phyloP scores from a whole-genome alignment of 2,329 filamentous ascomycete species.

The Fusarium albosuccineum region DNA sequence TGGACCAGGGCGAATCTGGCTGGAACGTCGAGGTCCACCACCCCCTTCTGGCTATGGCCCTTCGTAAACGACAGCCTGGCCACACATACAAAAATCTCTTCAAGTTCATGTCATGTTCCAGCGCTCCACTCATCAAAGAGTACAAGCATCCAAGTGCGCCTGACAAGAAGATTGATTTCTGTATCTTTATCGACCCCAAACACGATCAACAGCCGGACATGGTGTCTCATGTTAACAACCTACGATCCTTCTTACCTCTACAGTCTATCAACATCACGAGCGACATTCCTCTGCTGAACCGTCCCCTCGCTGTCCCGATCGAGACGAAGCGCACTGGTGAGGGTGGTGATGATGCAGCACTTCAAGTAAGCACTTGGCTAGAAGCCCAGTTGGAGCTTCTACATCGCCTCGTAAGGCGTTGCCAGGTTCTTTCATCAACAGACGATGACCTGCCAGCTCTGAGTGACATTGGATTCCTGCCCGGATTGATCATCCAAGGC shows the following conservation, averaged over 20 bases:
- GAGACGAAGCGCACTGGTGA: conserved; percentile 9
- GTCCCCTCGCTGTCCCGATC: conserved; percentile 1
- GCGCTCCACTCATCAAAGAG: background rate
- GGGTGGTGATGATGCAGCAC: conserved; percentile 2
- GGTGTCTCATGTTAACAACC: background rate
- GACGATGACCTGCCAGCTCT: background rate
- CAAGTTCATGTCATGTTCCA: background rate
- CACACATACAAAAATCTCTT: background rate
- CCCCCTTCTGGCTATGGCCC: conserved; percentile 1
- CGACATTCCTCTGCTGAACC: background rate
- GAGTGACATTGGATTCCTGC: background rate
- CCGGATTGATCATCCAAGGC: conserved; percentile 4
- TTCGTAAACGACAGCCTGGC: background rate
- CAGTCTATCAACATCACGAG: conserved; percentile 5
- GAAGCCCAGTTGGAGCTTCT: background rate
- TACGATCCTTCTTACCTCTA: background rate
- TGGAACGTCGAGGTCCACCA: conserved; percentile 7
- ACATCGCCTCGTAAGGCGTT: conserved; percentile 3
- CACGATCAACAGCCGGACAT: background rate
- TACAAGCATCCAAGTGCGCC: background rate
- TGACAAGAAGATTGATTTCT: conserved; percentile 3
- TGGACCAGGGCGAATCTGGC: background rate
- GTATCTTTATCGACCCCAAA: background rate
- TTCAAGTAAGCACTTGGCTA: conserved; percentile 6
- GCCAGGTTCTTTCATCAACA: background rate